Conservation (phyloP, 1,284 basidiomycete genomes). For the Microstroma glucosiphilum region DNA sequence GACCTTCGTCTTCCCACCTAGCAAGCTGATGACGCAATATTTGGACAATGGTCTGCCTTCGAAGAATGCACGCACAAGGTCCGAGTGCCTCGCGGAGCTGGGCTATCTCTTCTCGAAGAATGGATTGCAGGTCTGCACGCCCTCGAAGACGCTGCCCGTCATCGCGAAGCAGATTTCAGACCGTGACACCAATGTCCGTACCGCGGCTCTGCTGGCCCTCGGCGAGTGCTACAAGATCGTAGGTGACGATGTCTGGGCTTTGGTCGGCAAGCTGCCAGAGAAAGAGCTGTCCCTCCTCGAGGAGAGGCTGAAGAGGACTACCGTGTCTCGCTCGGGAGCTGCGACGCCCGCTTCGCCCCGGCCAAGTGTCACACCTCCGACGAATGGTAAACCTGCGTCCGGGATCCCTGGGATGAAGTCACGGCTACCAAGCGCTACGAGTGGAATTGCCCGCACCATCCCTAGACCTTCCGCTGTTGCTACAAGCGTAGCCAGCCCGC, state of each 20-base stretch:
- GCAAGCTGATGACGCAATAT: slow-evolving; percentile 68
- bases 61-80: slow-evolving; percentile 82
- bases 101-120: slow-evolving; percentile 70
- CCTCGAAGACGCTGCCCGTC: slow-evolving; percentile 67
- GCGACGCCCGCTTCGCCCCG: slow-evolving; percentile 17
- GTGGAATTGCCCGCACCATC: background rate
- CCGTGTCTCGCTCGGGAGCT: slow-evolving; percentile 36
- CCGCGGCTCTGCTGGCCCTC: slow-evolving; percentile 69
- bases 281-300: slow-evolving; percentile 88
- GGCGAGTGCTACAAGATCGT: slow-evolving; percentile 78
- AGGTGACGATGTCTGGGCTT: slow-evolving; percentile 76
- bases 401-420: slow-evolving; percentile 16
- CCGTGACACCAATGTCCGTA: slow-evolving; percentile 77
- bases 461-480: slow-evolving; percentile 1
- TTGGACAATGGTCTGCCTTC: slow-evolving; percentile 63
- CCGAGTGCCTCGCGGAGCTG: slow-evolving; percentile 76
- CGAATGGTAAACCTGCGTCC: background rate
- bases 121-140: slow-evolving; percentile 69
- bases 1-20: slow-evolving; percentile 65
- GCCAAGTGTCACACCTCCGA: background rate
- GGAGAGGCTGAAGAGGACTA: slow-evolving; percentile 75
- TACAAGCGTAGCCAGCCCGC: slow-evolving; percentile 13
- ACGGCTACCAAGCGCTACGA: slow-evolving; percentile 14
- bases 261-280: slow-evolving; percentile 68
- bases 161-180: slow-evolving; percentile 79